Evolutionary conservation across 1,284 basidiomycete genomes (phyloP).

Genomic region (Cryptococcus wingfieldii): DNA sequence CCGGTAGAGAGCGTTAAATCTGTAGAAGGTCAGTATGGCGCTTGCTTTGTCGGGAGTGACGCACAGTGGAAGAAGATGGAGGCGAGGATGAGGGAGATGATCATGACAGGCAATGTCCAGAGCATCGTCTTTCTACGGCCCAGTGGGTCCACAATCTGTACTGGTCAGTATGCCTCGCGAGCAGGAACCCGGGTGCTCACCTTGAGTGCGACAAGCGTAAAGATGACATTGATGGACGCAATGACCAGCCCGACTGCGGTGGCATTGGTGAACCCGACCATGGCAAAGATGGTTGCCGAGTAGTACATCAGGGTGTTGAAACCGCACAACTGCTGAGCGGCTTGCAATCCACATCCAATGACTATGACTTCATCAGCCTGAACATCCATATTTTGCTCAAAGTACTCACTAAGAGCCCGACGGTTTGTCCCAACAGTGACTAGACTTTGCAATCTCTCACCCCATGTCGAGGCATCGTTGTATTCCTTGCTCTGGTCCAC

Average conservation of each 20-base stretch:
- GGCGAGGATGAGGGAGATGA: conserved; percentile 64
- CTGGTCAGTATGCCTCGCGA: not conserved
- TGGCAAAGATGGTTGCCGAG: conserved; percentile 70
- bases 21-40: conserved; percentile 29
- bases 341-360: conserved; percentile 72
- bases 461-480: conserved; percentile 59
- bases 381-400: not conserved
- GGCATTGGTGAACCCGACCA: conserved; percentile 73
- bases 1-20: conserved; percentile 65
- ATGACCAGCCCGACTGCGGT: conserved; percentile 74
- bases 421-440: conserved; percentile 60
- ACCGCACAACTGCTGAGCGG: conserved; percentile 75
- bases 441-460: conserved; percentile 58
- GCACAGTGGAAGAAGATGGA: conserved; percentile 70
- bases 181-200: conserved; percentile 32
- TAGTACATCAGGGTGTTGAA: conserved; percentile 74
- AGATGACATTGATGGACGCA: conserved; percentile 73
- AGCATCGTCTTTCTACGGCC: conserved; percentile 73
- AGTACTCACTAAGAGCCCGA: conserved; percentile 62
- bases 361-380: conserved; percentile 48
- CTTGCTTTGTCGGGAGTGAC: conserved; percentile 31
- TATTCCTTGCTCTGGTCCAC: conserved; percentile 64
- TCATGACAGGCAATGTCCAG: conserved; percentile 71
- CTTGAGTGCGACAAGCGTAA: conserved; percentile 73
- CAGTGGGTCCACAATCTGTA: conserved; percentile 64